These are phyloP conservation scores for Pythium aquatile DNA, from an alignment of 352 stramenopile genomes.

Conservation along the genomic window DNA sequence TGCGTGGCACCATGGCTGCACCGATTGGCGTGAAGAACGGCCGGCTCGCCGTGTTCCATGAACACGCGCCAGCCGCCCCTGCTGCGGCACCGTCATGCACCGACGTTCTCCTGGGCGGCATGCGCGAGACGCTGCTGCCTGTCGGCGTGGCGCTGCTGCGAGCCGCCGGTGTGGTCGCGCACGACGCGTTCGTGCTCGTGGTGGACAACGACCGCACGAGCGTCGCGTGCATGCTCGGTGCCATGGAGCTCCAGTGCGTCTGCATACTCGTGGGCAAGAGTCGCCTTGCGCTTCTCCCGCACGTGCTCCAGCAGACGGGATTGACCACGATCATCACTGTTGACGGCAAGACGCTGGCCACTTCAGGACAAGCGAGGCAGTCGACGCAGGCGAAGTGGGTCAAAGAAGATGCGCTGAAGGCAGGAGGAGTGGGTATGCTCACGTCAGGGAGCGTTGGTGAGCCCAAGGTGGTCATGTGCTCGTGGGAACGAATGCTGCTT, in stretches of 20 bases:
- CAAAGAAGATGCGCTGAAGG: conserved; percentile 27
- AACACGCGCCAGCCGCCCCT: conserved; percentile 11
- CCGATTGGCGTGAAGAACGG: conserved; percentile 64
- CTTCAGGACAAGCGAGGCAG: conserved; percentile 24
- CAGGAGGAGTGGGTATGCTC: conserved; percentile 67
- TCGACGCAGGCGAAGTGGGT: conserved; percentile 32
- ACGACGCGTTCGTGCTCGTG: conserved; percentile 64
- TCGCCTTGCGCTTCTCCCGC: conserved; percentile 43
- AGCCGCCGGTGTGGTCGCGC: conserved; percentile 29
- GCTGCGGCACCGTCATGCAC: conserved; percentile 9
- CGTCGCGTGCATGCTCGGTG: conserved; percentile 67
- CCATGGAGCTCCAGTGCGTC: conserved; percentile 61
- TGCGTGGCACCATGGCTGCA: conserved; percentile 24
- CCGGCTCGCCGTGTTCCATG: conserved; percentile 49
- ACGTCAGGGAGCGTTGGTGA: conserved; percentile 79
- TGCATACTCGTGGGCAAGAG: conserved; percentile 53
- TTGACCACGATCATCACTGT: conserved; percentile 60
- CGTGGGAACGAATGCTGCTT: conserved; percentile 73
- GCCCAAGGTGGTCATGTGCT: conserved; percentile 76
- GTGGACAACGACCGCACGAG: conserved; percentile 73
- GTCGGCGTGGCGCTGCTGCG: conserved; percentile 44
- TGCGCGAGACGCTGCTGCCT: conserved; percentile 47
- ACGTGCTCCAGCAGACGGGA: conserved; percentile 55
- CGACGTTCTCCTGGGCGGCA: conserved; percentile 36
- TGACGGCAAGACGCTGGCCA: conserved; percentile 33